phyloP scores from a whole-genome alignment of 495 filamentous ascomycete genomes.

The Neurospora sublineolata region DNA sequence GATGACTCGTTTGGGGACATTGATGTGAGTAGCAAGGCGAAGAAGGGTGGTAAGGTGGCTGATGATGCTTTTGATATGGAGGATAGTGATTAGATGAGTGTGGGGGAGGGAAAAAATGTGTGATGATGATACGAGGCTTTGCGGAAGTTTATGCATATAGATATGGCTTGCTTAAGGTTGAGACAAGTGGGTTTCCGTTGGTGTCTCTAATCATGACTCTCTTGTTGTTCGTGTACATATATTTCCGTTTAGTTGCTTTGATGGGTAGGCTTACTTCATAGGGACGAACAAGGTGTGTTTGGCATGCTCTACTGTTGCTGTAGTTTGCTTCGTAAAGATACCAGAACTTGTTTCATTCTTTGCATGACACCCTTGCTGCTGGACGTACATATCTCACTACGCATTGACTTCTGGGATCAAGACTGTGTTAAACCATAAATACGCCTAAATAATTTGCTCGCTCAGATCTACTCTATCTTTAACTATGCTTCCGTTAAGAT shows the following conservation, averaged over 20 bases:
- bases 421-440: not conserved
- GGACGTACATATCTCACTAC: not conserved
- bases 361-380: not conserved
- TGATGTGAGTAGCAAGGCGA: conserved; percentile 21
- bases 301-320: not conserved
- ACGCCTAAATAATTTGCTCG: no score
- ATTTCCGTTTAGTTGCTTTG: not conserved
- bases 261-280: not conserved
- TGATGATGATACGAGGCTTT: not conserved
- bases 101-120: not conserved
- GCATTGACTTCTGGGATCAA: not conserved
- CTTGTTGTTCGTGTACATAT: not conserved
- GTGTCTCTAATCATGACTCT: not conserved
- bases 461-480: no score
- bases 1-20: conserved; percentile 29
- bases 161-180: not conserved
- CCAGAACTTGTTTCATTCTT: not conserved
- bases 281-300: not conserved
- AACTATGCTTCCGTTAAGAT: not conserved
- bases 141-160: not conserved
- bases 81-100: conserved; percentile 11
- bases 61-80: conserved; percentile 19
- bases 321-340: not conserved
- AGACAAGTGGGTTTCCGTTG: not conserved
- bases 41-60: conserved; percentile 19